Conservation (phyloP, 306 rosid species). For the Pterocarpus santalinus region DNA sequence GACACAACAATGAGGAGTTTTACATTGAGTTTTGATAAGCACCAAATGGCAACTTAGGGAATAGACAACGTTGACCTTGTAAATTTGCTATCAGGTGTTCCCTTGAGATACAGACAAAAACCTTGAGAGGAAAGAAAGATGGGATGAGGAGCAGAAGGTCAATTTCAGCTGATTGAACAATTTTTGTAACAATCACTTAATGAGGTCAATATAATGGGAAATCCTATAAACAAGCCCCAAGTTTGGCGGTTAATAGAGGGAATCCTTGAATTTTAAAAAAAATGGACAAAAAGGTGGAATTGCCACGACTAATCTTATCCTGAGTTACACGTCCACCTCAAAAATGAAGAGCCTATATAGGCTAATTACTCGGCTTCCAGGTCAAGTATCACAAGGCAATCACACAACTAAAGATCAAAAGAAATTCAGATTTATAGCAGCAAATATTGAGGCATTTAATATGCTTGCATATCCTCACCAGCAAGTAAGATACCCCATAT, state of each 20-base stretch:
- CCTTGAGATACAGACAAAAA: not conserved
- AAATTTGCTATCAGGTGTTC: not conserved
- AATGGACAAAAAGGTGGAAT: not conserved
- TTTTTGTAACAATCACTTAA: constrained; percentile 9
- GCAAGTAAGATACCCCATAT: constrained; percentile 13
- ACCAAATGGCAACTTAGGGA: not conserved
- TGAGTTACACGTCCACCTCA: not conserved
- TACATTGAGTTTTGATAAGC: not conserved
- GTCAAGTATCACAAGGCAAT: constrained; percentile 29
- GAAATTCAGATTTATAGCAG: not conserved
- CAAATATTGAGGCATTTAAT: constrained; percentile 30
- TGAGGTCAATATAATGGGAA: not conserved
- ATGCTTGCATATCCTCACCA: constrained; percentile 7
- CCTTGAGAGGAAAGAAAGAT: constrained; percentile 18
- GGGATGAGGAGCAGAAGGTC: constrained; percentile 6
- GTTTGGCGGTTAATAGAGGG: not conserved
- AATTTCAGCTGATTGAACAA: not conserved
- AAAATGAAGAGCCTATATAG: not conserved
- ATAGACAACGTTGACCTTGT: not conserved
- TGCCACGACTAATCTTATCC: not conserved
- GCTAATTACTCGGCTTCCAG: constrained; percentile 6
- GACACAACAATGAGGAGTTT: constrained; percentile 13
- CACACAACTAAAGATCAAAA: not conserved
- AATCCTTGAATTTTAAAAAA: not conserved
- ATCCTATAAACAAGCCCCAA: not conserved